Conservation (phyloP, 345 rosid genomes). For the Triadica sebifera region DNA sequence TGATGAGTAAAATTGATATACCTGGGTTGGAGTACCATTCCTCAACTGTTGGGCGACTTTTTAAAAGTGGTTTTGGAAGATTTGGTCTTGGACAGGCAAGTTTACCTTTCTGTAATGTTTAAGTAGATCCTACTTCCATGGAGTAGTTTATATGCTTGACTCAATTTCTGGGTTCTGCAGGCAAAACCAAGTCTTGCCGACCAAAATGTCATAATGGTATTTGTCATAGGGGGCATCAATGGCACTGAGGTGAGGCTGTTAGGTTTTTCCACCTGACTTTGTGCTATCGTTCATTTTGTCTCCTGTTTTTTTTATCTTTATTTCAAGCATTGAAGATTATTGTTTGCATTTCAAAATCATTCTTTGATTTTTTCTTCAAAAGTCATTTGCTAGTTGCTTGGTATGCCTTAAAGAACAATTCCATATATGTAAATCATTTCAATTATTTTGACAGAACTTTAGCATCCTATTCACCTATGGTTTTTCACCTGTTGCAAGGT, state of each 20-base stretch:
- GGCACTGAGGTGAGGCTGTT: slow-evolving; percentile 60
- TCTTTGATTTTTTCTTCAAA: neutral
- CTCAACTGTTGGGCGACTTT: slow-evolving; percentile 86
- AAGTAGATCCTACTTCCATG: slow-evolving; percentile 4
- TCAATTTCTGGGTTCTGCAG: slow-evolving; percentile 39
- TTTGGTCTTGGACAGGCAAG: slow-evolving; percentile 93
- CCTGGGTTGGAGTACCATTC: slow-evolving; percentile 92
- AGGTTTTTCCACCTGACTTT: neutral
- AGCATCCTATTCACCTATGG: neutral
- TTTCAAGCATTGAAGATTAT: too few species aligned
- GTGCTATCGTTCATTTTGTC: neutral
- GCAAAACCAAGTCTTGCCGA: slow-evolving; percentile 84
- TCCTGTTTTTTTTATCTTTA: neutral
- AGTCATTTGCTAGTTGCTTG: neutral
- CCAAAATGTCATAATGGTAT: slow-evolving; percentile 76
- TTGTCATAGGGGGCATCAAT: slow-evolving; percentile 88
- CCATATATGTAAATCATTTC: neutral
- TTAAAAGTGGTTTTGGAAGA: slow-evolving; percentile 96
- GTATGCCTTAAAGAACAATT: neutral
- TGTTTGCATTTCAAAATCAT: neutral
- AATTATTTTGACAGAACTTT: neutral
- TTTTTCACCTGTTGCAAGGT: slow-evolving; percentile 40
- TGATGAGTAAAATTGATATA: slow-evolving; percentile 60
- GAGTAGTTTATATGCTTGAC: slow-evolving; percentile 6
- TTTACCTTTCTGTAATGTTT: slow-evolving; percentile 3